Conservation (phyloP, 2,329 filamentous ascomycete genomes). For the Harringtonia aguacate region DNA sequence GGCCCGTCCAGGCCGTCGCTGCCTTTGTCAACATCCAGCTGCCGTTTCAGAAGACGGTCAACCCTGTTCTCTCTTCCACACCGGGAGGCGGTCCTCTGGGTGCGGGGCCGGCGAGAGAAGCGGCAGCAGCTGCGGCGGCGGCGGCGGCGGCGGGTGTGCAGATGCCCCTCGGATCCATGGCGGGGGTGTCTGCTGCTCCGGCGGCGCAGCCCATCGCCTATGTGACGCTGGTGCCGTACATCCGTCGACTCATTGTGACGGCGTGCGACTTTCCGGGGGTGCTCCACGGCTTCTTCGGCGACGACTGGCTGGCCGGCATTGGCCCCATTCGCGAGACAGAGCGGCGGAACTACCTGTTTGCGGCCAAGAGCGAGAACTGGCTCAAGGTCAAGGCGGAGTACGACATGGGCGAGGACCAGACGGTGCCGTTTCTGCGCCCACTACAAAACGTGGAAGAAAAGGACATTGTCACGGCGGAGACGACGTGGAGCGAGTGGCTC, state of each 20-base stretch:
- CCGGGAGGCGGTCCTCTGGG: slow-evolving; percentile 22
- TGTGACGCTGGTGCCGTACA: slow-evolving; percentile 75
- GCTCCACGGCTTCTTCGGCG: slow-evolving; percentile 95
- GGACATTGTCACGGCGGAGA: slow-evolving; percentile 76
- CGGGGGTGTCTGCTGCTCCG: slow-evolving; percentile 11
- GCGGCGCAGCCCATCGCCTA: slow-evolving; percentile 21
- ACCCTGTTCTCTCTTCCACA: slow-evolving; percentile 32
- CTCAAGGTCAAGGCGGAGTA: slow-evolving; percentile 81
- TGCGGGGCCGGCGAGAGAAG: slow-evolving; percentile 16
- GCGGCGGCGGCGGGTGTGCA: slow-evolving; percentile 13
- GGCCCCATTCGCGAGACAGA: slow-evolving; percentile 80
- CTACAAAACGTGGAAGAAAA: slow-evolving; percentile 65
- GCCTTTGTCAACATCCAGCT: slow-evolving; percentile 87
- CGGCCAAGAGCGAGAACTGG: slow-evolving; percentile 88
- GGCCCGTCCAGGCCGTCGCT: slow-evolving; percentile 75
- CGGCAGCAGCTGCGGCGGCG: slow-evolving; percentile 20
- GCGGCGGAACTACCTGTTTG: slow-evolving; percentile 87
- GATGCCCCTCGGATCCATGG: slow-evolving; percentile 10
- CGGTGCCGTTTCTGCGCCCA: slow-evolving; percentile 76
- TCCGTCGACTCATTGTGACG: slow-evolving; percentile 80
- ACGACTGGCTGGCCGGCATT: slow-evolving; percentile 75
- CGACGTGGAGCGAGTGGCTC: slow-evolving; percentile 86
- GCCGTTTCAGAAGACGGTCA: slow-evolving; percentile 60
- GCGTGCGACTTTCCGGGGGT: slow-evolving; percentile 80
- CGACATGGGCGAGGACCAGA: slow-evolving; percentile 75